Base-by-base conservation (phyloP, 768 basidiomycete genomes). In the Kwoniella newhampshirensis region DNA sequence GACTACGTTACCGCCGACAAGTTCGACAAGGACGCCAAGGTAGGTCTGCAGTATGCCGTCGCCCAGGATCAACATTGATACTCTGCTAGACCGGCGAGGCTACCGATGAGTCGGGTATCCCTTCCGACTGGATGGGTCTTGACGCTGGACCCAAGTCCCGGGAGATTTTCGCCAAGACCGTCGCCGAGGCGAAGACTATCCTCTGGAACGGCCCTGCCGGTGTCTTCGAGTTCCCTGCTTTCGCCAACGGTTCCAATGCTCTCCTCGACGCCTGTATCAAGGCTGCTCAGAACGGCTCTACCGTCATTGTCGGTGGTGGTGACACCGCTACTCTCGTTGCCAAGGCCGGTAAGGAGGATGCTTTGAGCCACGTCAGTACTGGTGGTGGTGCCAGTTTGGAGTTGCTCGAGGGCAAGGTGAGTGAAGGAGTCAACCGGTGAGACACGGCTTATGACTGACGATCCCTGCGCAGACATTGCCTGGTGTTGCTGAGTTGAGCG, bases 1-100 rank as follows among this genome's bases (percentile, higher is more conserved):
- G 94, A 99, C 79, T 94, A 86, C 78, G 79, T 98, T 68, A 97
- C 86, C 17, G 94, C 87, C 30, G 91, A 97, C 78, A 93, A 94
- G 76, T 98, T 97, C 68, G 87, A 85, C 79, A 92, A 93, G 79
- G 83, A 94, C 64, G 93, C 96, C 30, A 81, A 82, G 74, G 89
- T 89, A 56, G 60, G 82, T 54, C 25, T 2, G 49, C 32, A n/a
- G 20, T 39, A 25, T 26, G 18, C 28, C 37, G 20, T 58, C 58
- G 23, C 18, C 26, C 6, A 13, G 13, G 15, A 21, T 51, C 57
- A 26, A 4, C 36, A 41, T 17, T 46, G 27, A 37, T 35, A 15
- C 21, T 1, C 17, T 1, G 3, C 11, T 58, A 91, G 88, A 85
- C 83, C 32, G 86, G 84, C 20, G 75, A 71, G 55, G 92, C 90